Evolutionary conservation across 148 eudicot species (phyloP), one percentile per base, ranked within the genome.

Genomic region (Vaccinium myrtillus): DNA sequence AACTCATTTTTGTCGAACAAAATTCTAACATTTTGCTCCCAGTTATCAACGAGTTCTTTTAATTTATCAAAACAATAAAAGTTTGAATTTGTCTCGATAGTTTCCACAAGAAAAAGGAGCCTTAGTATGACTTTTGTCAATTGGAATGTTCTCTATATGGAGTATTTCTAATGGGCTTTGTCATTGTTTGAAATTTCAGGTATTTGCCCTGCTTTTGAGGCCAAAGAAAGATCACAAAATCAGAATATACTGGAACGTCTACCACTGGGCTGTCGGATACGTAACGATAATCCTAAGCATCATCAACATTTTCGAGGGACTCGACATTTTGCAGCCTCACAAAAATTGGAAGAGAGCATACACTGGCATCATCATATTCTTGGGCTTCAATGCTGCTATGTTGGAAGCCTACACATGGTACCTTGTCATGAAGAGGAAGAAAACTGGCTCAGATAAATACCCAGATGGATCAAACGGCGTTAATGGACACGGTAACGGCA

Each of bases 141-240:
- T 43, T 43, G 46, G 6, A 43, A 43, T 43, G 46, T 43, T 43
- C 46, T 43, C 46, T 43, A 43, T 4, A 43, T 43, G 46, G 46
- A 43, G 46, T 43, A 43, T 4, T 43, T 43, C 5, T 13, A 1
- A 67, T 16, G 30, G 23, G 12, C 59, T 23, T 32, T 14, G 46
- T 19, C 59, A 13, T 46, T 18, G 46, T 36, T 50, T 58, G 8
- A 21, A 32, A 25, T 39, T 58, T 2, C 32, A 88, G 90, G 86
- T 88, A 18, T 90, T 87, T 77, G 92, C 91, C 9, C 78, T 92
- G 53, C 88, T 92, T 11, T 51, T 91, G 88, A 88, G 95, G 91
- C 95, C 95, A 1, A 91, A 92, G 82, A 88, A 88, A 81, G 95
- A 92, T 75, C 91, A 92, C 91, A 92, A 92, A 69, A 88, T 79